Percentiles rank a stretch among this genome's conserved stretches.
phyloP scores from a whole-genome alignment of 1,284 basidiomycete genomes.

The Pseudozyma tsukubaensis region DNA sequence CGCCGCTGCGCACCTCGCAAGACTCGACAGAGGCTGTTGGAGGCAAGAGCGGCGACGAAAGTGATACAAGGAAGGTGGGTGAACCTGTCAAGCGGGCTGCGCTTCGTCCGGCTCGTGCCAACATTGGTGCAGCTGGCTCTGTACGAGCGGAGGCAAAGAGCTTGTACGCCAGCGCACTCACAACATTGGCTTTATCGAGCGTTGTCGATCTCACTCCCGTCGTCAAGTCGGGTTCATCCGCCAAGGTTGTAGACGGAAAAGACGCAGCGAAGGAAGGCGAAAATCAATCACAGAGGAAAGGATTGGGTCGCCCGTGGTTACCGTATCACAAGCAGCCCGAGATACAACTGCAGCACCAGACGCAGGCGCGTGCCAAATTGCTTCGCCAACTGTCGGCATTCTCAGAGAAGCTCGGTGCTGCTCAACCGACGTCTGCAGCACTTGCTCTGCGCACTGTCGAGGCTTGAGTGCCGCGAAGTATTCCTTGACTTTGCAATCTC shows the following conservation, averaged over 20 bases:
- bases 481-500: too few species aligned
- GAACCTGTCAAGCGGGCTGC: conserved; percentile 29
- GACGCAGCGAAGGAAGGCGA: neutral
- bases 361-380: conserved; percentile 14
- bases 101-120: neutral
- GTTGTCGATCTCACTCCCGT: conserved; percentile 55
- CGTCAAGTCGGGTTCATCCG: neutral
- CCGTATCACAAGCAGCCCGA: conserved; percentile 42
- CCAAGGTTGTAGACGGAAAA: too few species aligned
- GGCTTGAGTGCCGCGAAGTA: conserved; percentile 2
- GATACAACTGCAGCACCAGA: conserved; percentile 30
- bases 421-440: neutral
- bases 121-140: neutral
- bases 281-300: neutral
- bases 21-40: neutral
- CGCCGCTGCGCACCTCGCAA: neutral
- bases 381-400: conserved; percentile 18
- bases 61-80: conserved; percentile 35
- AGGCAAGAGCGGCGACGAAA: conserved; percentile 31
- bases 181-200: conserved; percentile 40
- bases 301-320: conserved; percentile 29
- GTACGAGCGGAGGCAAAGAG: conserved; percentile 20
- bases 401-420: conserved; percentile 14
- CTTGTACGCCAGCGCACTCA: conserved; percentile 20
- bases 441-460: conserved; percentile 4